Evolutionary conservation across 2,329 filamentous ascomycete species (phyloP).

Genomic region (Fusarium heterosporum): DNA sequence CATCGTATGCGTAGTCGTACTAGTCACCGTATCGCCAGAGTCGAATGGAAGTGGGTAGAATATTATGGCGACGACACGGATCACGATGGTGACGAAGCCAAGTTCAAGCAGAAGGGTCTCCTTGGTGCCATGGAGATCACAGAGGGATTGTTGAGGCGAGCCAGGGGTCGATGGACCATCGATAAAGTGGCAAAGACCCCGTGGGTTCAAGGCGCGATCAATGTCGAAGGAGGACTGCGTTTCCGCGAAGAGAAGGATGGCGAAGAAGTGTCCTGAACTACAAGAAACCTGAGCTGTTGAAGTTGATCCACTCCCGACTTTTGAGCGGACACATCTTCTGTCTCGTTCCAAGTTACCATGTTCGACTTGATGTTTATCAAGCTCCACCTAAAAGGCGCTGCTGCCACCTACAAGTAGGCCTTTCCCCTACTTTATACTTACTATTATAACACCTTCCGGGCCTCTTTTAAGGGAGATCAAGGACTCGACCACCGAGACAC

Average conservation of each 20-base stretch:
- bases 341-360: slow-evolving; percentile 3
- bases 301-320: background rate
- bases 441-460: slow-evolving; percentile 14
- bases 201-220: slow-evolving; percentile 83
- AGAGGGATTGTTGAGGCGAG: slow-evolving; percentile 85
- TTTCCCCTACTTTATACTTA: slow-evolving; percentile 25
- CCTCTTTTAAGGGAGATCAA: slow-evolving; percentile 16
- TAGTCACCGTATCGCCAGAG: slow-evolving; percentile 92
- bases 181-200: slow-evolving; percentile 76
- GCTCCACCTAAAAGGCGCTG: background rate
- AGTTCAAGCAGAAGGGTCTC: slow-evolving; percentile 73
- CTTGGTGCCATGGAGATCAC: slow-evolving; percentile 83
- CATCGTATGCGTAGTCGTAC: slow-evolving; percentile 82
- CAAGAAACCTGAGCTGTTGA: background rate
- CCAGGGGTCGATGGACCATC: slow-evolving; percentile 80
- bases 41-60: slow-evolving; percentile 94
- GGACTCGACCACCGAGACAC: slow-evolving; percentile 17
- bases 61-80: slow-evolving; percentile 88
- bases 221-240: slow-evolving; percentile 70
- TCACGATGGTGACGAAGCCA: slow-evolving; percentile 75
- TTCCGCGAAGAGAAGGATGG: slow-evolving; percentile 71
- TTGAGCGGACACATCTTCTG: background rate
- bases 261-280: slow-evolving; percentile 59
- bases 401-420: background rate
- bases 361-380: slow-evolving; percentile 9